Evolutionary conservation across 2,329 filamentous ascomycete genomes (phyloP).

Genomic region (Trichoderma oligosporum): DNA sequence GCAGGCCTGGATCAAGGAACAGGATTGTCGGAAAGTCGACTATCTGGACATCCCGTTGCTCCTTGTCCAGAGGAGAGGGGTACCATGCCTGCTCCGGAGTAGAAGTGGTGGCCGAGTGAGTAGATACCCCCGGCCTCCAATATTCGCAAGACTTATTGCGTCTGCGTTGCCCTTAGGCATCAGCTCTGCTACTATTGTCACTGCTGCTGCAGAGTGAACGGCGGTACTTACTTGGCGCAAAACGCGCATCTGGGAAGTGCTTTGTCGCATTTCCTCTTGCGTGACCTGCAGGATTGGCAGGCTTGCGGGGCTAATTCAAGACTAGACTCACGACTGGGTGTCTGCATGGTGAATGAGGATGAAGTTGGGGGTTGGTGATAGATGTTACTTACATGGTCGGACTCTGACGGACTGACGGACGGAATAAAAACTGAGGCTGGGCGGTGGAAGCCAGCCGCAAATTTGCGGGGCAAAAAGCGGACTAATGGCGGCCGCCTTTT

Average conservation of each 20-base stretch:
- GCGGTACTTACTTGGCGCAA: background rate
- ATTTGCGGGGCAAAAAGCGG: background rate
- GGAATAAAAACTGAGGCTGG: background rate
- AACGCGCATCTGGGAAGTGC: background rate
- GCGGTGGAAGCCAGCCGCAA: background rate
- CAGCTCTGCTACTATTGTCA: background rate
- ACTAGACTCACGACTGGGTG: background rate
- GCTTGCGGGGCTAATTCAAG: background rate
- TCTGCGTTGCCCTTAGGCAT: background rate
- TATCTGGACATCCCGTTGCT: background rate
- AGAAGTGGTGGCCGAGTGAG: background rate
- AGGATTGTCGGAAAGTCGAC: background rate
- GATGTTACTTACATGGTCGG: background rate
- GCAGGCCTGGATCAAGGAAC: background rate
- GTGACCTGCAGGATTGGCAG: background rate
- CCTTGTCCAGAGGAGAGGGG: background rate
- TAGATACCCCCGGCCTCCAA: background rate
- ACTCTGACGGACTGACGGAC: background rate
- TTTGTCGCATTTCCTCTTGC: background rate
- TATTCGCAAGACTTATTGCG: background rate
- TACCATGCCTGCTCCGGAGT: background rate
- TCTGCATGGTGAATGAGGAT: background rate
- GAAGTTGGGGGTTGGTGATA: background rate
- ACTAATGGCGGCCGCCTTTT: background rate
- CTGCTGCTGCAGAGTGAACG: background rate